phyloP scores from a whole-genome alignment of 2,329 filamentous ascomycete genomes.

The Hymenoscyphus repandus region DNA sequence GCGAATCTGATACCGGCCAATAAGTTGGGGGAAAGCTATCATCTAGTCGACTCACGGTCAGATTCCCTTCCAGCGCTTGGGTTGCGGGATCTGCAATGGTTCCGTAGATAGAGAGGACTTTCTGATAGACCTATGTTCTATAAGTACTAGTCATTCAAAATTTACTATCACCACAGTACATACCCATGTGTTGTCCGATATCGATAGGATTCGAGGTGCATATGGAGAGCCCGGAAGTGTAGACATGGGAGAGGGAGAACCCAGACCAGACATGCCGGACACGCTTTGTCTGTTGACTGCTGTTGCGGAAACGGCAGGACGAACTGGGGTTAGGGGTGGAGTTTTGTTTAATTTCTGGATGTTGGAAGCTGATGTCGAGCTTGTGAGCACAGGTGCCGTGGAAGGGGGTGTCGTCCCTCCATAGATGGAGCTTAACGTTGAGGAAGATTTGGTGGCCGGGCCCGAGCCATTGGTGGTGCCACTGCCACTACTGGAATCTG shows the following conservation, averaged over 20 bases:
- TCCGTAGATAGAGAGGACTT: constrained; percentile 76
- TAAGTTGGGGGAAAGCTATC: constrained; percentile 75
- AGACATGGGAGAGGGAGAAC: constrained; percentile 48
- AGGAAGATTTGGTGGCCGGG: constrained; percentile 46
- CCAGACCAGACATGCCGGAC: constrained; percentile 56
- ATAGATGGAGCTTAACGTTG: constrained; percentile 52
- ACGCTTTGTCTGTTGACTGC: constrained; percentile 56
- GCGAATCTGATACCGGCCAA: constrained; percentile 85
- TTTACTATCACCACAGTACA: neutral
- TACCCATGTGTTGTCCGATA: constrained; percentile 82
- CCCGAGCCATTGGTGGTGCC: constrained; percentile 47
- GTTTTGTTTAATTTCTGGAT: constrained; percentile 51
- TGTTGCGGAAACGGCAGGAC: constrained; percentile 36
- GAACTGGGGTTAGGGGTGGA: constrained; percentile 36
- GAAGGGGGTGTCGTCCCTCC: constrained; percentile 51
- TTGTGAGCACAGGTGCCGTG: constrained; percentile 8
- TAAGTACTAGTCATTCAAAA: neutral
- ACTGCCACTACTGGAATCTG: constrained; percentile 53
- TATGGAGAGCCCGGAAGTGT: constrained; percentile 67
- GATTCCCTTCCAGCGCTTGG: constrained; percentile 67
- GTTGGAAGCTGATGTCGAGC: constrained; percentile 54
- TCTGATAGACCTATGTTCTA: constrained; percentile 72
- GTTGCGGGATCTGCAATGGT: constrained; percentile 69
- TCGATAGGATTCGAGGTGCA: constrained; percentile 73
- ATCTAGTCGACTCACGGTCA: constrained; percentile 77